Base-by-base conservation (phyloP, 768 basidiomycete genomes). In the Xerocomus brunneocitrinus region DNA sequence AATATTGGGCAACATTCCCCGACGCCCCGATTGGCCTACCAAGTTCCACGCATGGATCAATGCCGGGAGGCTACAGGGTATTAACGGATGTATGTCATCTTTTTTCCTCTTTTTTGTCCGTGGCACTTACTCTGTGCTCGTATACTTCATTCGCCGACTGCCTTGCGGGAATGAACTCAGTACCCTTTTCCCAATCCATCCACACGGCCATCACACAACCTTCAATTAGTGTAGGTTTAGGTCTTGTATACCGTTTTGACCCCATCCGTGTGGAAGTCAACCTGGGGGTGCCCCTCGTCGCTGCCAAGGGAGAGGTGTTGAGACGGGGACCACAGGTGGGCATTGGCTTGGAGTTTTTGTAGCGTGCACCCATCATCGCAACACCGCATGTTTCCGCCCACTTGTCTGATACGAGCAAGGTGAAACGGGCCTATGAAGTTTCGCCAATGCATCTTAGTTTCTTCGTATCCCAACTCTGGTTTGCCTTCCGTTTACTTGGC, bases 241-340 rank as follows among this genome's bases (percentile, higher is more conserved):
- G 93, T 4, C 71, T 97, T 14, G 79, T 95, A 31, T 95, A 93
- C 64, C 77, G 83, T 34, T 85, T 93, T 58, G 87, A 91, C 55
- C 87, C 90, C 5, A 76, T 91, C 19, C 78, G 94, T n/a, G 76
- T 92, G 27, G 94, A 97, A 69, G 74, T 91, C 54, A 95, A 95
- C 67, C 80, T 95, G 57, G 91, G 92, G 7, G 75, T 95, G 34
- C 93, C 93, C 5, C 74, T 97, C 3, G 78, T 85, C 3, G 80
- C 82, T 2, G 81, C 80, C 42, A 79, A 75, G 61, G 82, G 80
- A 50, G 92, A 91, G 67, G 82, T 82, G 8, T 61, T 70, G 51
- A 76, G 81, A 62, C 83, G 79, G 62, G 92, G 91, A 8, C 71
- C 91, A 42, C 89, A 89, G 68, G 80, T 91, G 27, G 91, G 91